Base-by-base conservation (phyloP, 441 rosid genomes). In the Bruguiera hainesii region DNA sequence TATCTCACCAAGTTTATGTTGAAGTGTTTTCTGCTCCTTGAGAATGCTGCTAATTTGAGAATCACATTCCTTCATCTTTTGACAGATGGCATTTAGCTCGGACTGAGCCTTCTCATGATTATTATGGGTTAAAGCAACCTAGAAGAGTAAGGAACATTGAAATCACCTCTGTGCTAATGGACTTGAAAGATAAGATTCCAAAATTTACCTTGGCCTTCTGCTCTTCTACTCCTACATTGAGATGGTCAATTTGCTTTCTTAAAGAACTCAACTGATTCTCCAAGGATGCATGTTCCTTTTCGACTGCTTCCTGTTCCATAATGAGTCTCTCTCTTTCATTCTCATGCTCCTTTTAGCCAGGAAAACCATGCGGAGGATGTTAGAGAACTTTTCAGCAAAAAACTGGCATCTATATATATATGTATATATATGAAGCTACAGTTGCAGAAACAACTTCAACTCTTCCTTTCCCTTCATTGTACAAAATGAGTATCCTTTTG, bases 41-140 rank as follows among this genome's bases (percentile, higher is more conserved):
- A 88, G 77, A 71, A 85, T 77, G 73, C 81, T 37, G 79, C 93
- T 84, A 61, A 96, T 96, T 81, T 89, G 88, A 39, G 98, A 77
- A 81, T 96, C 99, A 57, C 98, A 87, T 71, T 96, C 97, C 81
- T 88, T 90, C 96, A 91, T 82, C 93, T 87, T 93, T 69, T 66
- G 76, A 64, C 92, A 93, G 68, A 91, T 76, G 55, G 80, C 59
- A 80, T 85, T 80, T 49, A 96, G 92, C 81, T 89, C 90, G 46
- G 90, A 75, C 72, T 83, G 86, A 71, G 85, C 89, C 73, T 84
- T 79, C 56, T 87, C 89, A 72, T 85, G 96, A 82, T 53, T 73
- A 51, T 80, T 77, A 58, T 81, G 86, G 8, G 82, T 69, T 66
- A 81, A 82, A 68, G 79, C 75, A 67, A 89, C 97, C 99, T 96